Evolutionary conservation across 352 stramenopile species (phyloP).

Genomic region (Phytophthora sojae): DNA sequence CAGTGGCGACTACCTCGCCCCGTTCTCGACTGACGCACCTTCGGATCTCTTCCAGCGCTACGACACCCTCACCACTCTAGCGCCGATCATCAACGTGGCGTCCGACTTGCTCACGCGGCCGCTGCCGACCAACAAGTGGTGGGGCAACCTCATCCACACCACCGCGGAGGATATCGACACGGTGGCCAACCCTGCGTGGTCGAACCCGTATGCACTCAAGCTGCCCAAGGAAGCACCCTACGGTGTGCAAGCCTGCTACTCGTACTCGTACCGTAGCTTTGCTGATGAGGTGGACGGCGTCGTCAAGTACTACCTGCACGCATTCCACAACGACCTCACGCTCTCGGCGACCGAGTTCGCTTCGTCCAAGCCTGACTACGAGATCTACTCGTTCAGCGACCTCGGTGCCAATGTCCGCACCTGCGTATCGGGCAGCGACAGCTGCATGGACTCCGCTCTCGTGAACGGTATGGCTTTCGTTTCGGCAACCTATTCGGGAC

Average conservation of each 20-base stretch:
- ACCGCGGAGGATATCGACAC: constrained; percentile 51
- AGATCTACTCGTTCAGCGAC: constrained; percentile 78
- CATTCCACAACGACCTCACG: constrained; percentile 76
- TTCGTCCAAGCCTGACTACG: constrained; percentile 59
- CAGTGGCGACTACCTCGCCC: constrained; percentile 37
- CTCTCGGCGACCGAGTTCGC: constrained; percentile 73
- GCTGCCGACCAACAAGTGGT: constrained; percentile 89
- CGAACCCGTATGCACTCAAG: constrained; percentile 81
- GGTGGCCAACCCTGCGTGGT: constrained; percentile 66
- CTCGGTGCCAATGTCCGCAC: constrained; percentile 64
- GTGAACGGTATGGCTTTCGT: constrained; percentile 85
- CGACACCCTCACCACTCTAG: constrained; percentile 56
- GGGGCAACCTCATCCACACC: constrained; percentile 81
- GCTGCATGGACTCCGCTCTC: constrained; percentile 65
- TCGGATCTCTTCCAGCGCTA: constrained; percentile 63
- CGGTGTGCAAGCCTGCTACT: constrained; percentile 71
- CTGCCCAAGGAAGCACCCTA: constrained; percentile 60
- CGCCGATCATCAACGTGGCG: constrained; percentile 74
- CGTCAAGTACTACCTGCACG: constrained; percentile 75
- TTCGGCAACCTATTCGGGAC: constrained; percentile 64
- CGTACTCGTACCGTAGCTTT: constrained; percentile 68
- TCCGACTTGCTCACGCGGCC: constrained; percentile 51
- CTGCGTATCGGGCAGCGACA: constrained; percentile 40
- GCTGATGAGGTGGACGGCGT: constrained; percentile 53
- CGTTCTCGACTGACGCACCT: constrained; percentile 60